Evolutionary conservation across 1,139 yeast genomes (phyloP), one percentile per base, ranked within the genome.

Genomic region (Suhomyces kunorum): DNA sequence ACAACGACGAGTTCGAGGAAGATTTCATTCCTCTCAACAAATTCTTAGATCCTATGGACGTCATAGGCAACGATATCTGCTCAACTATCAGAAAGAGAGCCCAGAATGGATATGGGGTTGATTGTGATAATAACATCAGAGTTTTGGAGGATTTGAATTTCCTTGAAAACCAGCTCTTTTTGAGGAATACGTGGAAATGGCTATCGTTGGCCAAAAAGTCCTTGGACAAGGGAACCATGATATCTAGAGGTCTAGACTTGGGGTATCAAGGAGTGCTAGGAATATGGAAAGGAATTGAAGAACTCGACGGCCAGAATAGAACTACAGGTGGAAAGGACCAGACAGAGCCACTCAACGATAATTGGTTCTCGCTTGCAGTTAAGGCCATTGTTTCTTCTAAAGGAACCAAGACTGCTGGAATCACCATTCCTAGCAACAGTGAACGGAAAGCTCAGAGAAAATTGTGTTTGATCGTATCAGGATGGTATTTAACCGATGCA

Each of bases 141-240:
- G 69, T 87, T 12, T 66, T 88, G 33, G 87, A 81, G 43, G 66
- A 68, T 22, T 56, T 71, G 37, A 75, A 75, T 24, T 68, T 75
- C 6, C 65, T 80, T 20, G 84, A 80, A 47, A 77, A 80, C 34
- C 80, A 80, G 42, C 58, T 76, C 24, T 80, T 81, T 48, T 66
- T 88, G 26, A 70, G 83, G 46, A 83, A 86, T 51, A 83, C 95
- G 0, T 90, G 98, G 98, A 80, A 83, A 53, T 90, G 97, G 97
- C 63, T 90, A 19, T 77, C 81, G 6, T 76, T 86, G 36, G 89
- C 95, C 0, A 74, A 79, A 44, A 78, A 77, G 36, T 76, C 88
- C 1, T 80, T 83, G 13, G 79, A 76, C 22, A 80, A 83, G 39
- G 87, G 87, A 0, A 70, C 83, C 2, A 83, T 87, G 87, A 67